These are phyloP conservation scores for Dalbergia cultrata DNA, from an alignment of 306 rosid species.

Conservation along the genomic window DNA sequence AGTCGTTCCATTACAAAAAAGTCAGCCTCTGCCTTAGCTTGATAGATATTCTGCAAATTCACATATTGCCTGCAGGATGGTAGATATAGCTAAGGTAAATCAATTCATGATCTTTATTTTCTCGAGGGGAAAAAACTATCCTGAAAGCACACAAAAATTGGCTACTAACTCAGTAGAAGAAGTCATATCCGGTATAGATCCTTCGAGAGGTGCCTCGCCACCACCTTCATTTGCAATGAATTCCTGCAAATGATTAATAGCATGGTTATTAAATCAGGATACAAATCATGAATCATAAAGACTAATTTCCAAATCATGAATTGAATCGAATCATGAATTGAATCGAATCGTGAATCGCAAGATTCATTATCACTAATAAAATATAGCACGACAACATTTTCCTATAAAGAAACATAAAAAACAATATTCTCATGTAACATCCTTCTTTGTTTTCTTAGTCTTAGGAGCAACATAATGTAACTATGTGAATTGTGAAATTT, in stretches of 20 bases:
- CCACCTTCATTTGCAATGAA: constrained; percentile 89
- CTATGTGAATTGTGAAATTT: no score
- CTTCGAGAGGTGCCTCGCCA: constrained; percentile 94
- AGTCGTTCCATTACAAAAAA: constrained; percentile 77
- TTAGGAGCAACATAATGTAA: no score
- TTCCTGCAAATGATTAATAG: constrained; percentile 66
- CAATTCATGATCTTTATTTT: constrained; percentile 25
- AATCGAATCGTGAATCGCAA: no score
- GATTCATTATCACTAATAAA: no score
- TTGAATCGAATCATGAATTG: no score
- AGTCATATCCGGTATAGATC: constrained; percentile 99
- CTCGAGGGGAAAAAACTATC: constrained; percentile 31
- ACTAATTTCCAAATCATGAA: no score
- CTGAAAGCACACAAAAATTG: constrained; percentile 28
- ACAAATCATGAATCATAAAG: no score
- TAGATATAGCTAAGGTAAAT: constrained; percentile 42
- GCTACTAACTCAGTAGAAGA: constrained; percentile 90
- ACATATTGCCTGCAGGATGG: constrained; percentile 78
- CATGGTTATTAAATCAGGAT: no score
- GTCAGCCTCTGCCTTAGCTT: constrained; percentile 95
- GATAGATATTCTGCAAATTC: constrained; percentile 88
- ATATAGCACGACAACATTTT: no score
- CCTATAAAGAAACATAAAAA: no score
- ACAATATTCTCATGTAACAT: no score
- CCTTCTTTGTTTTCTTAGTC: no score